Conservation (phyloP, 371 early-diverging fungal species). For the Rhizopus sp. region DNA sequence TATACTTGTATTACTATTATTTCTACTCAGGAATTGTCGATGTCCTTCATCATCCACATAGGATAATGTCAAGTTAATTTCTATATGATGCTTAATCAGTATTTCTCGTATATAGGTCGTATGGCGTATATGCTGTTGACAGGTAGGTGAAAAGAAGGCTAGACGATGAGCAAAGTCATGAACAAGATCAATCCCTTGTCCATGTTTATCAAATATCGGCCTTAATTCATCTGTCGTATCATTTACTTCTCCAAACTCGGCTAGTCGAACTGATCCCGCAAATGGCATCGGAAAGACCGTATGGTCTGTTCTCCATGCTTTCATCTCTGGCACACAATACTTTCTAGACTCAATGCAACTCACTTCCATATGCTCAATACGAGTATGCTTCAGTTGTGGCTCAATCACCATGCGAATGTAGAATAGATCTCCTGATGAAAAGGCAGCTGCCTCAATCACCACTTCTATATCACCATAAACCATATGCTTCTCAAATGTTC, state of each 20-base stretch:
- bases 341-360: conserved; percentile 31
- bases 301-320: conserved; percentile 32
- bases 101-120: conserved; percentile 41
- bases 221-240: conserved; percentile 24
- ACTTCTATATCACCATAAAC: conserved; percentile 38
- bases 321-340: conserved; percentile 37
- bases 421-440: conserved; percentile 45
- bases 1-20: conserved; percentile 7
- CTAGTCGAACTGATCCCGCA: conserved; percentile 31
- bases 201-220: conserved; percentile 28
- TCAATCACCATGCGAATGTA: conserved; percentile 38
- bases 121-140: conserved; percentile 39
- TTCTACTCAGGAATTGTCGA: conserved; percentile 10
- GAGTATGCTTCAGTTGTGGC: conserved; percentile 40
- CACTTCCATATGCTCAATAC: conserved; percentile 37
- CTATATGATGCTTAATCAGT: conserved; percentile 32
- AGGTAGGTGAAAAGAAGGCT: conserved; percentile 42
- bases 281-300: conserved; percentile 26
- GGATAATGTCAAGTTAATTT: conserved; percentile 34
- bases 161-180: conserved; percentile 44
- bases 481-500: conserved; percentile 41
- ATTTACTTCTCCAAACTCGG: conserved; percentile 26
- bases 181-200: conserved; percentile 24
- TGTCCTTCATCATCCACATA: conserved; percentile 29
- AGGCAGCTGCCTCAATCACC: conserved; percentile 43